Evolutionary conservation across 2,329 filamentous ascomycete species (phyloP), one percentile per base, ranked within the genome.

Genomic region (Fusarium dlaminii): DNA sequence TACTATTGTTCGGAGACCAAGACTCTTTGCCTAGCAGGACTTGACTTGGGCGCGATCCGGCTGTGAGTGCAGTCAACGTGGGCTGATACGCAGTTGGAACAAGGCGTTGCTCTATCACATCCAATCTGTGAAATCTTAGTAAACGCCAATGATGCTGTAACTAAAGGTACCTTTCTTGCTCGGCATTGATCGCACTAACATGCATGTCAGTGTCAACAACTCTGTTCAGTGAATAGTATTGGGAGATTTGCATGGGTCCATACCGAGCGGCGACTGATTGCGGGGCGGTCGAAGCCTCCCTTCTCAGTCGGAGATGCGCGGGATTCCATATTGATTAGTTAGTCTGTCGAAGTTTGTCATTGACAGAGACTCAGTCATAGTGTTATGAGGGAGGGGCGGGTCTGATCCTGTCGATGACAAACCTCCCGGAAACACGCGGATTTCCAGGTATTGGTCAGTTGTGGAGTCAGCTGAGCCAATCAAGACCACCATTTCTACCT

Each of bases 1-100:
- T 36, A 83, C 82, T 84, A 83, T 72, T 83, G 70, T 43, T 80
- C 74, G 8, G 82, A 83, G 32, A 84, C 80, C 43, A 82, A 63
- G 6, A 83, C 78, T 42, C 82, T 79, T 57, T 82, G 82, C 63
- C 79, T 81, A 2, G 79, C 40, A 24, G 75, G 24, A 42, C 75
- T 54, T 42, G 74, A 49, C 39, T 74, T 78, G 8, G 79, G 66
- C 9, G 78, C 65, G 22, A 82, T 66, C 3, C 73, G 39, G 32
- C 80, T 80, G 55, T 83, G 79, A 9, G 79, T 81, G 65, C 83
- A 82, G 13, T 74, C 49, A 18, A 83, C 61, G 42, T 80, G 76
- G 40, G 80, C 76, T 17, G 80, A 75, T 15, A 77, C 32, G 59
- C 82, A 84, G 56, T 82, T 83, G 6, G 81, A 76, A 15, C 75